Base-by-base conservation (phyloP, 495 filamentous ascomycete genomes). In the Aspergillus bridgeri region DNA sequence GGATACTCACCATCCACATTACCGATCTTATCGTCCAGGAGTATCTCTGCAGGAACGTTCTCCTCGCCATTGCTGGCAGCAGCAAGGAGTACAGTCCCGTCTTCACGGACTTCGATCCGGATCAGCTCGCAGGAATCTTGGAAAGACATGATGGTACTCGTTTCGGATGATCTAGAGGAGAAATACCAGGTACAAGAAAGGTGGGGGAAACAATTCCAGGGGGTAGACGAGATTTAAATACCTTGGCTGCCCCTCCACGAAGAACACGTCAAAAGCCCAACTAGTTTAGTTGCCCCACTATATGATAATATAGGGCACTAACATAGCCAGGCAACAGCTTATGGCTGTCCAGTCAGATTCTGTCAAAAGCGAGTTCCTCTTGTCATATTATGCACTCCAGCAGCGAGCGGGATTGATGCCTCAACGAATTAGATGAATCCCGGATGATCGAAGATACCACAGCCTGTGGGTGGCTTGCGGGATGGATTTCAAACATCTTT, bases 71-170 rank as follows among this genome's bases (percentile, higher is more conserved):
- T 15, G 18, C 17, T 13, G 22, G 47, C 5, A 8, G 18, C 5
- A 15, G 47, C 47, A 25, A 49, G 47, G 22, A 49, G 47, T 2
- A 49, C 47, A 22, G 47, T 49, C 9, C 24, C 18, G 17, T 49
- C 47, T 8, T 25, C 47, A 25, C 47, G 47, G 47, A 49, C 47
- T 24, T 49, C 47, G 22, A 49, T 49, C 15, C 19, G 47, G 17
- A 49, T 25, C 18, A 20, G 18, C 1, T 22, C 2, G 22, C 47
- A 25, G 17, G 2, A 19, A 23, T 49, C 15, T 25, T 49, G 19
- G 18, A 49, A 20, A 49, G 47, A 49, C 47, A 49, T 49, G 47
- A 20, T 49, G 47, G 11, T 49, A 23, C 8, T 81, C 83, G 11
- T 24, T 49, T 49, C 47, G 80, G 83, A 33, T 15, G n/a, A 46